phyloP scores from a whole-genome alignment of 2,329 filamentous ascomycete species.

The Cordyceps cicadae region DNA sequence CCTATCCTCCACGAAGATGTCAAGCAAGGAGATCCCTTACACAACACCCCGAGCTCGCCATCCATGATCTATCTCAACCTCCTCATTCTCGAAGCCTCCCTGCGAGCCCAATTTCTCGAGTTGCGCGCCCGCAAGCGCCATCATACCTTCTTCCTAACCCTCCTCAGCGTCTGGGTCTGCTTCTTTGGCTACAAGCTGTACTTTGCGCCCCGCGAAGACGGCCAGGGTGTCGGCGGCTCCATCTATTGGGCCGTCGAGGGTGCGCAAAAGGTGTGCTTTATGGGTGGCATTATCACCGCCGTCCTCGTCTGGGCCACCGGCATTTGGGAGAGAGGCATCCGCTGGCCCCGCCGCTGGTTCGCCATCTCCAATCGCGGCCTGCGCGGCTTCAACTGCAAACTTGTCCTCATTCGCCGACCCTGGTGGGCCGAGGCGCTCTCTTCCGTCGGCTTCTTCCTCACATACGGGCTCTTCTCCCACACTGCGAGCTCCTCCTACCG shows the following conservation, averaged over 20 bases:
- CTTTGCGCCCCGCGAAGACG: conserved; percentile 92
- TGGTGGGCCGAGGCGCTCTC: conserved; percentile 74
- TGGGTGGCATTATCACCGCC: conserved; percentile 80
- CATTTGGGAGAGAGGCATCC: conserved; percentile 89
- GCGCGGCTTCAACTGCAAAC: conserved; percentile 89
- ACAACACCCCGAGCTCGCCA: conserved; percentile 77
- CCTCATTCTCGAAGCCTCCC: conserved; percentile 87
- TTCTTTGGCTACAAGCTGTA: conserved; percentile 88
- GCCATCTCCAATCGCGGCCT: conserved; percentile 82
- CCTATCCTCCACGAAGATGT: conserved; percentile 34
- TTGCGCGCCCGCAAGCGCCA: conserved; percentile 80
- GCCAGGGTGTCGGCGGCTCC: conserved; percentile 78
- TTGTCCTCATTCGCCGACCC: conserved; percentile 76
- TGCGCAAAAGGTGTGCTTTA: conserved; percentile 81
- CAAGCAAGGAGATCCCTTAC: conserved; percentile 61
- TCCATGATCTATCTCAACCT: conserved; percentile 98
- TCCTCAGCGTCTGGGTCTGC: conserved; percentile 71
- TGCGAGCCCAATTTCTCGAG: conserved; percentile 87
- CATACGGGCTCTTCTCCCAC: conserved; percentile 63
- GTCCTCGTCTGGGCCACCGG: conserved; percentile 89
- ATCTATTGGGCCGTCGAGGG: conserved; percentile 96
- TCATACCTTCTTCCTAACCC: conserved; percentile 82
- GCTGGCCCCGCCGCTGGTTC: conserved; percentile 91
- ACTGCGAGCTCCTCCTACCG: conserved; percentile 64
- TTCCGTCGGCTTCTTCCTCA: conserved; percentile 67